phyloP scores from a whole-genome alignment of 2,329 filamentous ascomycete species.

The Colletotrichum sp. region DNA sequence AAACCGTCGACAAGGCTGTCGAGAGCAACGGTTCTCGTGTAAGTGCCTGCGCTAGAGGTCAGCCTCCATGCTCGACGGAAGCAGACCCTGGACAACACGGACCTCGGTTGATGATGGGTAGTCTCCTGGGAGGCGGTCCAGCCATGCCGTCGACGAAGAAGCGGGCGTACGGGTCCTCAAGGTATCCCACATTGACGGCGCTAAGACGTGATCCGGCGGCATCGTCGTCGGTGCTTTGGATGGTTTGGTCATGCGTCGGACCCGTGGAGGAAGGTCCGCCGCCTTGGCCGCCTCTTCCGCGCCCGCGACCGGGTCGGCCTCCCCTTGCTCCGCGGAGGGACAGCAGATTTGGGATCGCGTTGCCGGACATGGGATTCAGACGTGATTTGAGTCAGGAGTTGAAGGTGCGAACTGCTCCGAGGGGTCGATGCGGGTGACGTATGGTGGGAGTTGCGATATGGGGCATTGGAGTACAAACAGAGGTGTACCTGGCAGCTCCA shows the following conservation, averaged over 20 bases:
- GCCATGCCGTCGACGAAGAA: slow-evolving; percentile 64
- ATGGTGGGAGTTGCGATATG: neutral
- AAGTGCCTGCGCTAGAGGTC: slow-evolving; percentile 70
- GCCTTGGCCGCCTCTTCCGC: slow-evolving; percentile 36
- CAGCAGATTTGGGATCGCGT: slow-evolving; percentile 80
- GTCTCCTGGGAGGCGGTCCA: slow-evolving; percentile 62
- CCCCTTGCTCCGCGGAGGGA: slow-evolving; percentile 54
- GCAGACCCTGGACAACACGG: slow-evolving; percentile 28
- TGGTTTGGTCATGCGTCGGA: slow-evolving; percentile 68
- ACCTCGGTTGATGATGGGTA: slow-evolving; percentile 96
- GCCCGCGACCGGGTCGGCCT: slow-evolving; percentile 41
- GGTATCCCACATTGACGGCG: slow-evolving; percentile 84
- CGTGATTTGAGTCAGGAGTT: neutral
- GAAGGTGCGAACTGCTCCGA: neutral
- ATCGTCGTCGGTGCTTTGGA: slow-evolving; percentile 92
- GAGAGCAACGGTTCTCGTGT: slow-evolving; percentile 84
- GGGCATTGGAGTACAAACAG: neutral
- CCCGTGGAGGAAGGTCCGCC: slow-evolving; percentile 29
- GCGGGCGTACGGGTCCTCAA: slow-evolving; percentile 80
- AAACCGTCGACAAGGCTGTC: slow-evolving; percentile 80
- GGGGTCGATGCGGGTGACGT: neutral
- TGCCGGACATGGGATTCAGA: slow-evolving; percentile 64
- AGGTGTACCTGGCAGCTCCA: neutral
- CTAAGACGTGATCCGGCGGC: slow-evolving; percentile 88
- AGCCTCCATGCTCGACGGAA: slow-evolving; percentile 22